Base-by-base conservation (phyloP, 768 basidiomycete genomes). In the Strobilomyces dryophilus region DNA sequence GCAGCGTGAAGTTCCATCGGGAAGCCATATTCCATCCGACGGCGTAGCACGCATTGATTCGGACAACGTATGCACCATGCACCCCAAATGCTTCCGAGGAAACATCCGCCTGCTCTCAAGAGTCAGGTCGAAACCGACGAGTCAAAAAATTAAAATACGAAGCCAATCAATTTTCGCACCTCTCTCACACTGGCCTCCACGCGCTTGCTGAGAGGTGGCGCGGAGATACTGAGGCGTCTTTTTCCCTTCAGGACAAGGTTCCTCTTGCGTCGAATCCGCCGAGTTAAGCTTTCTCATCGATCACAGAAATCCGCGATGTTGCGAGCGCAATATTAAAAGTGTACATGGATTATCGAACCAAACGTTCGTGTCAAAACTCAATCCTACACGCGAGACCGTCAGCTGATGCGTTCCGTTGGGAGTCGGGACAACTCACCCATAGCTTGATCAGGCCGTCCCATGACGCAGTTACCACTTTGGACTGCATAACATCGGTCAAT, bases 381-480 rank as follows among this genome's bases (percentile, higher is more conserved):
- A 47, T 73, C 71, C 71, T 74, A 50, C 41, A 55, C 31, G 14
- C 45, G 51, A 26, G 8, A 4, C 24, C 9, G 35, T 63, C 47
- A 55, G 53, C 31, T 42, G 52, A 41, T 29, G 35, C 4, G 17
- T 12, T 35, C 11, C 27, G 39, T 14, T 12, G 8, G 24, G 3
- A 47, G 37, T 4, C 14, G 8, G 26, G 15, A 44, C n/a, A 8
- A 78, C 87, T 60, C 67, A 91, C 93, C 94, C 95, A 99, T 68
- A 99, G 78, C 74, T 98, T 98, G 71, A 98, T 98, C 59, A 94
- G 74, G 12, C 95, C 95, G 67, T 99, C 97, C 95, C 95, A 98
- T 43, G 91, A 93, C 9, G 90, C 94, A 4, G 97, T 99, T 49
- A 99, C 82, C 8, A 99, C 85, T 75, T 98, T 98, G 21, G 92